phyloP scores from a whole-genome alignment of 192 early-diverging fungal species.

The Coemansia sp. region DNA sequence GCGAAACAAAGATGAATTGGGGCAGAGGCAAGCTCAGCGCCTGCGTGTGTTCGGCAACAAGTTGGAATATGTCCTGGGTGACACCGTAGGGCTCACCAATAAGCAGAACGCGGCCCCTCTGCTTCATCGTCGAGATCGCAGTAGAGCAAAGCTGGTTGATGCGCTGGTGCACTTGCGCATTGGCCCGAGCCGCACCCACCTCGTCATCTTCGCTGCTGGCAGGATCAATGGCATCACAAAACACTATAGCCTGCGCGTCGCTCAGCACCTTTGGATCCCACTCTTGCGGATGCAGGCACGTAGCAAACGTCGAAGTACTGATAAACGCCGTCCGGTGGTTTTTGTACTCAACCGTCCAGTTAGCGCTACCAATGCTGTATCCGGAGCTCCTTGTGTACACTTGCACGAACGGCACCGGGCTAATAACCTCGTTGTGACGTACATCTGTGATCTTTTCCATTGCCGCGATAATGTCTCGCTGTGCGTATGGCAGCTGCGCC shows the following conservation, averaged over 20 bases:
- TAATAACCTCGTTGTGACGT: slow-evolving; percentile 50
- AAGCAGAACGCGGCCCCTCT: slow-evolving; percentile 68
- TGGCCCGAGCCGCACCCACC: neutral
- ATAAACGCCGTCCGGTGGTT: slow-evolving; percentile 50
- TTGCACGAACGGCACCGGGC: slow-evolving; percentile 49
- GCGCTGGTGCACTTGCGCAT: slow-evolving; percentile 28
- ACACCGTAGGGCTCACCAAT: slow-evolving; percentile 66
- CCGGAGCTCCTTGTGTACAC: slow-evolving; percentile 70
- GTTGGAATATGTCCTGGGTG: slow-evolving; percentile 71
- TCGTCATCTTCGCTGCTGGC: slow-evolving; percentile 19
- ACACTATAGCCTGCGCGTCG: slow-evolving; percentile 46
- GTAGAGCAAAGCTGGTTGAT: slow-evolving; percentile 44
- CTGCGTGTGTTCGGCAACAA: slow-evolving; percentile 57
- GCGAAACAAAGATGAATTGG: slow-evolving; percentile 70
- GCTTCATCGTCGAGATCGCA: slow-evolving; percentile 48
- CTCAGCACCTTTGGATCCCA: slow-evolving; percentile 41
- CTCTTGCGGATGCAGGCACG: slow-evolving; percentile 51
- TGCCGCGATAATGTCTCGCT: slow-evolving; percentile 40
- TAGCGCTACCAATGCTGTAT: slow-evolving; percentile 68
- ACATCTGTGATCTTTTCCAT: slow-evolving; percentile 54
- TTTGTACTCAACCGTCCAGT: slow-evolving; percentile 71
- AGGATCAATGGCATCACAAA: slow-evolving; percentile 45
- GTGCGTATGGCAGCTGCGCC: slow-evolving; percentile 29
- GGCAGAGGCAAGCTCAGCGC: slow-evolving; percentile 59
- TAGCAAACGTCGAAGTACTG: slow-evolving; percentile 42